phyloP scores from a whole-genome alignment of 352 stramenopile species.

The Lagenidium giganteum region DNA sequence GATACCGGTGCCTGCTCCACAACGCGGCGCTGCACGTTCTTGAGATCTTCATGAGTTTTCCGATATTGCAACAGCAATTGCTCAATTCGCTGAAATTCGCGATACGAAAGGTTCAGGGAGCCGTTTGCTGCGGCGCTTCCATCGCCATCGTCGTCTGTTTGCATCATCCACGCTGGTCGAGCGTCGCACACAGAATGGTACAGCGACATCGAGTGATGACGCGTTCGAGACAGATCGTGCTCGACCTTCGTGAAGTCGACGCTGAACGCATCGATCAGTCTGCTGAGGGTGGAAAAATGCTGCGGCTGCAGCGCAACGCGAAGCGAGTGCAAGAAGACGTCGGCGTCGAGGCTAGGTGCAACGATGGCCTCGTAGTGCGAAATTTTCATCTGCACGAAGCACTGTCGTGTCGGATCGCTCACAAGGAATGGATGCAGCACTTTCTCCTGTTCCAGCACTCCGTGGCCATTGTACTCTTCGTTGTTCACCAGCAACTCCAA shows the following conservation, averaged over 20 bases:
- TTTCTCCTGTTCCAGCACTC: constrained; percentile 7
- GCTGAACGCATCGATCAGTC: constrained; percentile 53
- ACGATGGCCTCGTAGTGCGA: constrained; percentile 59
- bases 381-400: constrained; percentile 70
- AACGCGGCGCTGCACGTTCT: constrained; percentile 18
- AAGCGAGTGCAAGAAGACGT: constrained; percentile 71
- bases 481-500: constrained; percentile 61
- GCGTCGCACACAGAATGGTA: constrained; percentile 68
- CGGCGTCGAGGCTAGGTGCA: constrained; percentile 49
- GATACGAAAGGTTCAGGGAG: constrained; percentile 51
- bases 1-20: not conserved
- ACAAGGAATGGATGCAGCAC: constrained; percentile 34
- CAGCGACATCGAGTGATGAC: constrained; percentile 36
- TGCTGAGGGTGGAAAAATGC: constrained; percentile 50
- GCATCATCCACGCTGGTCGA: constrained; percentile 46
- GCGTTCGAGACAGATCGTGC: constrained; percentile 21
- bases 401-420: constrained; percentile 39
- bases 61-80: constrained; percentile 61
- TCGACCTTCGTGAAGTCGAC: not conserved
- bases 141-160: constrained; percentile 25
- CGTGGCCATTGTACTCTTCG: constrained; percentile 22
- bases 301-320: constrained; percentile 59
- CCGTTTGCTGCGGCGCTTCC: constrained; percentile 4
- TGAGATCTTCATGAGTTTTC: constrained; percentile 47
- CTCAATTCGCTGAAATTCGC: constrained; percentile 73